These are phyloP conservation scores for Geranium incanum DNA, from an alignment of 441 rosid species.

Conservation along the genomic window DNA sequence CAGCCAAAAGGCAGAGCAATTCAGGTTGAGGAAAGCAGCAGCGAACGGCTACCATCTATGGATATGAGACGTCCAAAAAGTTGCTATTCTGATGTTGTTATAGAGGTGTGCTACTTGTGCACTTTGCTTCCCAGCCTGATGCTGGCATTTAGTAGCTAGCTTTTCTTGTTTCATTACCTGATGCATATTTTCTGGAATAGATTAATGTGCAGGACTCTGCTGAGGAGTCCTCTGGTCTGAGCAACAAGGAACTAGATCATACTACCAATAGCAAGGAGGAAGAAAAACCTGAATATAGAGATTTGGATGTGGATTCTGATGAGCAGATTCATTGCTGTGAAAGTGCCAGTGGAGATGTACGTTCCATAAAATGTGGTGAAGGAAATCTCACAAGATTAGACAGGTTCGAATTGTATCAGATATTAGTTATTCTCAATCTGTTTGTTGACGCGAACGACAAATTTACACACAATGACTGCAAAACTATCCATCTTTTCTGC, in stretches of 20 bases:
- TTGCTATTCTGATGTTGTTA: conserved; percentile 57
- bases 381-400: conserved; percentile 21
- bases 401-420: conserved; percentile 27
- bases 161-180: conserved; percentile 13
- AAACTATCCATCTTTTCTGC: neutral
- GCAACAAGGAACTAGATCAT: conserved; percentile 27
- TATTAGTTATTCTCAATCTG: neutral
- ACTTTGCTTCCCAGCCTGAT: conserved; percentile 17
- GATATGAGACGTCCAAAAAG: conserved; percentile 33
- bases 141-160: conserved; percentile 5
- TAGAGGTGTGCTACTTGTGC: conserved; percentile 39
- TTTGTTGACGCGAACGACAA: neutral
- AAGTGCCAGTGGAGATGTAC: conserved; percentile 25
- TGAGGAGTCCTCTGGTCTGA: conserved; percentile 29
- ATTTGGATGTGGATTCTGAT: conserved; percentile 16
- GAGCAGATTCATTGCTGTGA: conserved; percentile 18
- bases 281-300: conserved; percentile 22
- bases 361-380: conserved; percentile 22
- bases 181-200: conserved; percentile 29
- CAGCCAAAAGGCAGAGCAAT: conserved; percentile 57
- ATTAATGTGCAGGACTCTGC: conserved; percentile 40
- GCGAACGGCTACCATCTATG: conserved; percentile 48
- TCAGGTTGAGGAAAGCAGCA: conserved; percentile 41
- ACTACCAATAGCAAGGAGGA: conserved; percentile 12
- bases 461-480: neutral